Percentiles rank a stretch among this genome's conserved stretches.
phyloP scores from a whole-genome alignment of 2,329 filamentous ascomycete genomes.

The Arthrobotrys musiformis region DNA sequence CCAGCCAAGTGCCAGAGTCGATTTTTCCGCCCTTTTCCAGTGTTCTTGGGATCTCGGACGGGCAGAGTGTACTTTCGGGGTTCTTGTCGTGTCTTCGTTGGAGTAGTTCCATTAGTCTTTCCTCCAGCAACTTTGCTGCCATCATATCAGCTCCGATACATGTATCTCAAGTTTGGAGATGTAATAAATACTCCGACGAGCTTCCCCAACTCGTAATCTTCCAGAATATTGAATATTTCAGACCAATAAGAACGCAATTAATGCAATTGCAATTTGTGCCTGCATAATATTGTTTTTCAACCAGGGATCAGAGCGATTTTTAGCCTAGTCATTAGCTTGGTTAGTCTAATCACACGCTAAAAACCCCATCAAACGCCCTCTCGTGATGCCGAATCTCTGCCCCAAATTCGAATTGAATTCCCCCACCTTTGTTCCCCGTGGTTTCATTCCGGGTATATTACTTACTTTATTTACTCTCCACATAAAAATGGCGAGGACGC shows the following conservation, averaged over 20 bases:
- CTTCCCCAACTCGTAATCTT: conserved; percentile 1
- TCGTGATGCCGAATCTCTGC: conserved; percentile 53
- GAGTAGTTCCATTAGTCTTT: conserved; percentile 2
- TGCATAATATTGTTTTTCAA: conserved; percentile 15
- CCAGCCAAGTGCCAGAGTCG: conserved; percentile 21
- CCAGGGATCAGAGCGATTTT: conserved; percentile 30
- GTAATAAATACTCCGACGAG: not conserved
- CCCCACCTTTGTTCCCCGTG: conserved; percentile 4
- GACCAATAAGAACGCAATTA: not conserved
- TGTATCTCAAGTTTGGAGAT: not conserved
- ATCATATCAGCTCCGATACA: not conserved
- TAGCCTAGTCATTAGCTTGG: no score
- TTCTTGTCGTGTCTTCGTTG: conserved; percentile 16
- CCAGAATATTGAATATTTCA: not conserved
- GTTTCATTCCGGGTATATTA: no score
- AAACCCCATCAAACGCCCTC: conserved; percentile 10
- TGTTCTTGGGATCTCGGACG: conserved; percentile 22
- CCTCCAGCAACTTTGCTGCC: not conserved
- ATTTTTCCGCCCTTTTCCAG: conserved; percentile 35
- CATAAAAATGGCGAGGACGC: conserved; percentile 40
- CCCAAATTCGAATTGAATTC: not conserved
- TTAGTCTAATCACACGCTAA: conserved; percentile 54
- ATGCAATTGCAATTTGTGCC: no score
- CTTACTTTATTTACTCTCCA: no score
- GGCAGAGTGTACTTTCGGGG: conserved; percentile 25